A percentile compares a stretch with the other conserved stretches of the same genome.
These are phyloP conservation scores for Fusarium sp. DNA, from an alignment of 2,329 filamentous ascomycete species.

Conservation along the genomic window DNA sequence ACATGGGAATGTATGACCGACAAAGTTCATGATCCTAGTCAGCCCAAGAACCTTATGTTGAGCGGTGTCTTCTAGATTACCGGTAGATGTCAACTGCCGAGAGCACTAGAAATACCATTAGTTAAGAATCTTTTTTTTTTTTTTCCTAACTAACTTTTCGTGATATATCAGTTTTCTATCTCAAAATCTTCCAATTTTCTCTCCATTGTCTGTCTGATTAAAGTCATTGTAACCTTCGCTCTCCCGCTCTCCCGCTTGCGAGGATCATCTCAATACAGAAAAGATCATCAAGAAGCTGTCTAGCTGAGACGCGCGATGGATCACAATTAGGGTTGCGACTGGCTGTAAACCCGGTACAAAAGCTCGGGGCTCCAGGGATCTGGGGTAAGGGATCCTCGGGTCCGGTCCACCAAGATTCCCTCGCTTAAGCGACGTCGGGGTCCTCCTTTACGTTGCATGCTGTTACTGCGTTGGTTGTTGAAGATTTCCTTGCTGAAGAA, in stretches of 20 bases:
- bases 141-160: accelerated
- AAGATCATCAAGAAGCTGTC: conserved; percentile 12
- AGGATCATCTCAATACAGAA: not conserved
- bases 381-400: conserved; percentile 2
- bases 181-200: accelerated
- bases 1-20: conserved; percentile 11
- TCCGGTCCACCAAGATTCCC: not conserved
- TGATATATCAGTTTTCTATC: not conserved
- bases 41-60: not conserved
- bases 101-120: no score
- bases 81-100: not conserved
- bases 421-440: not conserved
- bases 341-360: not conserved
- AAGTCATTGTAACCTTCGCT: not conserved
- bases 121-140: no score
- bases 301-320: conserved; percentile 28
- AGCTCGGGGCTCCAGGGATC: conserved; percentile 3
- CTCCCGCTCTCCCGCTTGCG: not conserved
- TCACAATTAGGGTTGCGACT: conserved; percentile 4
- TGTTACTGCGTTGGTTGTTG: not conserved
- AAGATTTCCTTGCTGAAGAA: not conserved
- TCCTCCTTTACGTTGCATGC: conserved; percentile 16
- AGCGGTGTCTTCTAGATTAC: not conserved
- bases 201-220: not conserved
- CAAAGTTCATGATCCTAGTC: conserved; percentile 22